Evolutionary conservation across 1,284 basidiomycete genomes (phyloP), one percentile per base, ranked within the genome.

Genomic region (Chiua sp.): DNA sequence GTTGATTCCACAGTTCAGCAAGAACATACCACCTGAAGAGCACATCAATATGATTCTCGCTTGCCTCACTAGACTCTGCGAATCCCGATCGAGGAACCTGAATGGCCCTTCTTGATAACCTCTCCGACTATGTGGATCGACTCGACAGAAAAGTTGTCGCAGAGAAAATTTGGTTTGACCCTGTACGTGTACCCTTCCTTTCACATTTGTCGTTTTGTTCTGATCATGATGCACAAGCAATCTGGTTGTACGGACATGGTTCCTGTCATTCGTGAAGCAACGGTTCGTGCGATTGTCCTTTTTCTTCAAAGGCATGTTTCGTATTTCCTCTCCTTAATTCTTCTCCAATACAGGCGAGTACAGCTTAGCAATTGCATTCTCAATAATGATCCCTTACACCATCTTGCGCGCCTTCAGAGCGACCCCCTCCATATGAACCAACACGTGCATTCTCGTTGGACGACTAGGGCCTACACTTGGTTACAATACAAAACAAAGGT

Each of bases 171-270:
- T 99, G 96, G 88, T 96, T 97, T 2, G 85, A 96, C 78, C 79
- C 99, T 49, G 93, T 96, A 61, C 60, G 88, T 57, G 7, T 22
- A 1, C 12, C n/a, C n/a, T 50, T 16, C 93, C 28, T 60, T n/a
- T 28, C 18, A n/a, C n/a, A 30, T 35, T 44, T 35, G 98, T 3
- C 11, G 5, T 35, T 30, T 18, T 8, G 11, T 49, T 51, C 51
- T 63, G 33, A 64, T 33, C 12, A 26, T 13, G 26, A 47, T 46
- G 44, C 16, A 50, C 57, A 65, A 95, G 95, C 86, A 93, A 88
- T 94, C 94, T 5, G 98, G 98, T 0, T 98, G 99, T 72, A 85
- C 91, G 7, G 98, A 99, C 73, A 96, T 95, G 0, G 92, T 98
- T 55, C 94, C n/a, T n/a, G n/a, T n/a, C n/a, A n/a, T n/a, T n/a